Evolutionary conservation across 2,329 filamentous ascomycete genomes (phyloP).

Genomic region (Sporothrix sp.): DNA sequence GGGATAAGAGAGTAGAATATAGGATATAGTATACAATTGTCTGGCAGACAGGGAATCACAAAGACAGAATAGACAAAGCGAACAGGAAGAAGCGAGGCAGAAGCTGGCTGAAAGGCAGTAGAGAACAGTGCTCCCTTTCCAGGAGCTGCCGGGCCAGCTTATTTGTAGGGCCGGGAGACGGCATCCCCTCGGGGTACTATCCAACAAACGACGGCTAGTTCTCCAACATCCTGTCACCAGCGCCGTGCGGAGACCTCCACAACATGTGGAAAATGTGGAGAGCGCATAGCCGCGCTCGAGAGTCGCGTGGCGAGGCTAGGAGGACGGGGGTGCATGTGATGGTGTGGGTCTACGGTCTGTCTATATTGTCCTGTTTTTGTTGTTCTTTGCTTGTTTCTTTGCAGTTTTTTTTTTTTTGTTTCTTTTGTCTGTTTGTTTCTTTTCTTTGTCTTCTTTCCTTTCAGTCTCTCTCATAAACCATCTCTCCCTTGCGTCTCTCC

Average conservation of each 20-base stretch:
- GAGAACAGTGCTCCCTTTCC: no score
- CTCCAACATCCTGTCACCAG: background rate
- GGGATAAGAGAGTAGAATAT: background rate
- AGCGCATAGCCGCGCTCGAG: background rate
- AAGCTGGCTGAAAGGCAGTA: background rate
- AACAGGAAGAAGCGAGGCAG: background rate
- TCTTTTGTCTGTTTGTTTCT: background rate
- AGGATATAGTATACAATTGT: background rate
- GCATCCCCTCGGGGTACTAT: background rate
- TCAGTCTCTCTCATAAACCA: background rate
- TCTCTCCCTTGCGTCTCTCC: background rate
- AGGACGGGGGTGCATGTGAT: slow-evolving; percentile 2
- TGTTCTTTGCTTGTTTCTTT: background rate
- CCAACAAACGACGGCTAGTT: slow-evolving; percentile 3
- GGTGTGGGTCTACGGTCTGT: no score
- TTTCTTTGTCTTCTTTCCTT: background rate
- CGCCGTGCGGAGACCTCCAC: slow-evolving; percentile 9
- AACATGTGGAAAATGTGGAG: slow-evolving; percentile 7
- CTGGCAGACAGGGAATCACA: background rate
- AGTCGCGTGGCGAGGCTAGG: background rate
- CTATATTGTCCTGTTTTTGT: background rate
- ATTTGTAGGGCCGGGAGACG: background rate
- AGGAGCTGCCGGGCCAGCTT: slow-evolving; percentile 1
- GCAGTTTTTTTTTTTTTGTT: background rate
- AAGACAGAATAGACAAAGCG: background rate